Conservation (phyloP, 2,329 filamentous ascomycete species). For the Dothideomycetidae sp. region DNA sequence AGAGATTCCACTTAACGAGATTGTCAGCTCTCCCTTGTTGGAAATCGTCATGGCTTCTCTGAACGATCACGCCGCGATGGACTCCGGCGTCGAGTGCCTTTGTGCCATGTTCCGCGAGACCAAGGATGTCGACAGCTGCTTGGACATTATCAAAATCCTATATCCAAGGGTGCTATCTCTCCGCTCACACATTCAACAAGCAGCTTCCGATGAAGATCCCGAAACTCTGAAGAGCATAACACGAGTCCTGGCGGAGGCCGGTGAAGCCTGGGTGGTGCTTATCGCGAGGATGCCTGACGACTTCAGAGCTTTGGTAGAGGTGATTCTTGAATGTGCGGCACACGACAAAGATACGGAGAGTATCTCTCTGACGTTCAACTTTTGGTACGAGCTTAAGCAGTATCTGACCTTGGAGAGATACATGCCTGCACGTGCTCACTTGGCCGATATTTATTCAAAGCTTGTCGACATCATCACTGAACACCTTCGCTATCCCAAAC, state of each 20-base stretch:
- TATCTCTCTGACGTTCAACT: conserved; percentile 84
- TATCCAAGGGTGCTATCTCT: conserved; percentile 69
- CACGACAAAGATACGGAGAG: conserved; percentile 81
- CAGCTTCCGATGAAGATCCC: conserved; percentile 65
- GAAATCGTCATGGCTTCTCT: conserved; percentile 67
- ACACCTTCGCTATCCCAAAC: conserved; percentile 73
- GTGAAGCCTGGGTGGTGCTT: conserved; percentile 84
- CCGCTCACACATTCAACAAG: conserved; percentile 58
- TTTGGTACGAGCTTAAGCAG: conserved; percentile 98
- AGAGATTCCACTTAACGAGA: conserved; percentile 70
- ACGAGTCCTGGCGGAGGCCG: conserved; percentile 80
- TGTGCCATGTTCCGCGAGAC: conserved; percentile 88
- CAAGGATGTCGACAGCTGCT: conserved; percentile 79
- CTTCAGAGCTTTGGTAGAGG: conserved; percentile 75
- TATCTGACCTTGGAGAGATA: conserved; percentile 87
- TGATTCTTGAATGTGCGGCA: conserved; percentile 79
- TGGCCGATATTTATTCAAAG: conserved; percentile 71
- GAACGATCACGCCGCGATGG: conserved; percentile 61
- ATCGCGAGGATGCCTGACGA: conserved; percentile 71
- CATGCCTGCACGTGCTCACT: conserved; percentile 60
- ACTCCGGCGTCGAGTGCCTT: conserved; percentile 81
- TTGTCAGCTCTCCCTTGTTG: conserved; percentile 75
- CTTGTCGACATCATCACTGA: conserved; percentile 86
- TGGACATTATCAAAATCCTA: conserved; percentile 65
- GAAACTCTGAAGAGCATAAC: conserved; percentile 82